These are phyloP conservation scores for Trypanosoma vivax DNA, from an alignment of 208 protist genomes.

Conservation along the genomic window DNA sequence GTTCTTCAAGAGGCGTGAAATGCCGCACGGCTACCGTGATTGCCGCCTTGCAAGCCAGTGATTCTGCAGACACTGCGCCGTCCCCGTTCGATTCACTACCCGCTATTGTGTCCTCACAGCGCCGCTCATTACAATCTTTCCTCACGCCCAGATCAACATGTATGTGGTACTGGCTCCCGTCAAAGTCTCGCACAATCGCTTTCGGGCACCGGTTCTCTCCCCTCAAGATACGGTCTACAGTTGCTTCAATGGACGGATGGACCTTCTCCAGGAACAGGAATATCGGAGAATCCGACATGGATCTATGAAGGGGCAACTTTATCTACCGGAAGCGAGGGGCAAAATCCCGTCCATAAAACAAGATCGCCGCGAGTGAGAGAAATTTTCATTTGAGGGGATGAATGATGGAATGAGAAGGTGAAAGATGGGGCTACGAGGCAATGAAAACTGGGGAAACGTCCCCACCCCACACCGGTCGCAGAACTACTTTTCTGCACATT, in stretches of 20 bases:
- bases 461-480: no score
- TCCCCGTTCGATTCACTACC: background rate
- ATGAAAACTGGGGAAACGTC: no score
- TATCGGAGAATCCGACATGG: background rate
- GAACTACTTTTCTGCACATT: no score
- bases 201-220: conserved; percentile 5
- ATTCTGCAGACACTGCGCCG: background rate
- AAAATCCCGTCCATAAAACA: no score
- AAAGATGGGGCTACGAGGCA: no score
- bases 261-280: conserved; percentile 17
- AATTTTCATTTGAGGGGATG: no score
- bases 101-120: background rate
- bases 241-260: conserved; percentile 14
- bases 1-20: conserved; percentile 17
- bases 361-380: no score
- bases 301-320: background rate
- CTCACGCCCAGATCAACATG: conserved; percentile 1
- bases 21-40: conserved; percentile 15
- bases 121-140: background rate
- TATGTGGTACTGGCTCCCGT: conserved; percentile 21
- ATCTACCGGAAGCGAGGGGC: background rate
- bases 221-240: conserved; percentile 19
- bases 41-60: background rate
- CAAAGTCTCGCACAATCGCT: conserved; percentile 20
- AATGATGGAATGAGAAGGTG: no score